Percentiles rank a stretch among this genome's conserved stretches.
Evolutionary conservation across 83 land plant species (phyloP).

Genomic region (Picea engelmannii): DNA sequence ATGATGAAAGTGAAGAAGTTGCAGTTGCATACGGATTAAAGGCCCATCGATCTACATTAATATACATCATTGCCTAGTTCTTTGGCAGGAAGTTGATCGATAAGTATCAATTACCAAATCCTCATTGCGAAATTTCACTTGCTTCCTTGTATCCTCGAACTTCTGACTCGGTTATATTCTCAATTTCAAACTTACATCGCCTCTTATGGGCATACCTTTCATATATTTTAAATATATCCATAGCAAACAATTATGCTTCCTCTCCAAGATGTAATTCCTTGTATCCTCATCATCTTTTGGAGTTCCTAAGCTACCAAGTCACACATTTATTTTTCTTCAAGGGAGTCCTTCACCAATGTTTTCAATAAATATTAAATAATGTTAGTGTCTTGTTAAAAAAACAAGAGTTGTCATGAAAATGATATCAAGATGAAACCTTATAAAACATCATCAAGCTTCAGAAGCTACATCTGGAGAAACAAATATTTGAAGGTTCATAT

Average conservation of each 20-base stretch:
- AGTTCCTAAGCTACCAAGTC: conserved; percentile 80
- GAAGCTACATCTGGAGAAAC: no score
- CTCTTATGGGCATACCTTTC: conserved; percentile 81
- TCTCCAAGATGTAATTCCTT: conserved; percentile 55
- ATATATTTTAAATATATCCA: conserved; percentile 92
- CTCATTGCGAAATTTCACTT: no score
- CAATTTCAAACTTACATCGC: conserved; percentile 90
- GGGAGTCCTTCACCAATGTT: conserved; percentile 50
- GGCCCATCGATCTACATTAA: no score
- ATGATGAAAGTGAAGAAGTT: no score
- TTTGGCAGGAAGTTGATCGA: no score
- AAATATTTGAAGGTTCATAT: conserved; percentile 71
- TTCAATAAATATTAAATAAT: conserved; percentile 24
- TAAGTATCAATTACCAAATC: no score
- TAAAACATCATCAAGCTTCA: not conserved
- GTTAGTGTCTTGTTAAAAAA: no score
- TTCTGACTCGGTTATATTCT: conserved; percentile 73
- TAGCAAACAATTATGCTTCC: conserved; percentile 92
- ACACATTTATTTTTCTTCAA: conserved; percentile 82
- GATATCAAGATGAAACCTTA: no score
- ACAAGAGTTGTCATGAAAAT: no score
- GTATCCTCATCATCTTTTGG: conserved; percentile 96
- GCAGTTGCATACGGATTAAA: no score
- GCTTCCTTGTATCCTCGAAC: conserved; percentile 22
- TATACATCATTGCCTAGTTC: no score